Conservation (phyloP, 495 filamentous ascomycete species). For the Penicillium soppii region DNA sequence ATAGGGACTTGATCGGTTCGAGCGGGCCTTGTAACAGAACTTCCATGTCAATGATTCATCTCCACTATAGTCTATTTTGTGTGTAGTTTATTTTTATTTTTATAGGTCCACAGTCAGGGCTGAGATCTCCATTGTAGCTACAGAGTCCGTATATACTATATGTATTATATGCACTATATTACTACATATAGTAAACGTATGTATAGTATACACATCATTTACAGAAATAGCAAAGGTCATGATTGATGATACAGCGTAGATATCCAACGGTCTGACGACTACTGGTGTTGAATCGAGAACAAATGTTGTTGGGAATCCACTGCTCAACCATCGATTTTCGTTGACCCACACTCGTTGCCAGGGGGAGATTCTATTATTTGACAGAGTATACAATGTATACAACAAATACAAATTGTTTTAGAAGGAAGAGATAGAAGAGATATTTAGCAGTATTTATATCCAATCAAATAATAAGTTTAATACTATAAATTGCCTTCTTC, state of each 20-base stretch:
- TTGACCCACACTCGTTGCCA: constrained; percentile 22
- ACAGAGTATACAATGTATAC: background rate
- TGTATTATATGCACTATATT: background rate
- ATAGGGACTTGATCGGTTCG: constrained; percentile 47
- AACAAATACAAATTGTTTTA: no score
- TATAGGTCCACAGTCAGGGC: no score
- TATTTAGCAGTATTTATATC: background rate
- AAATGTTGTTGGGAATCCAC: constrained; percentile 21
- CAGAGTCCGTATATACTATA: no score
- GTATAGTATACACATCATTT: background rate
- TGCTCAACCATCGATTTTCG: constrained; percentile 25
- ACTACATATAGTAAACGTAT: background rate
- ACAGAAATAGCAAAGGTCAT: background rate
- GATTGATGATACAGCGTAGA: constrained; percentile 8
- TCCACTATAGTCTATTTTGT: constrained; percentile 1
- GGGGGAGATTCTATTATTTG: background rate
- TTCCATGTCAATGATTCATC: constrained; percentile 25
- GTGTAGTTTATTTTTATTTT: constrained; percentile 1
- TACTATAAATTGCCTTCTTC: background rate
- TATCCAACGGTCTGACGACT: constrained; percentile 26
- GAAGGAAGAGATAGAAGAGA: background rate
- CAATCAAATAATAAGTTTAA: background rate
- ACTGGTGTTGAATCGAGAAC: constrained; percentile 29
- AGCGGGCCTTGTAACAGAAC: constrained; percentile 50
- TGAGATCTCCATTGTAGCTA: no score